Base-by-base conservation (phyloP, 176 grass and related monocot species). In the Oryza rufipogon region DNA sequence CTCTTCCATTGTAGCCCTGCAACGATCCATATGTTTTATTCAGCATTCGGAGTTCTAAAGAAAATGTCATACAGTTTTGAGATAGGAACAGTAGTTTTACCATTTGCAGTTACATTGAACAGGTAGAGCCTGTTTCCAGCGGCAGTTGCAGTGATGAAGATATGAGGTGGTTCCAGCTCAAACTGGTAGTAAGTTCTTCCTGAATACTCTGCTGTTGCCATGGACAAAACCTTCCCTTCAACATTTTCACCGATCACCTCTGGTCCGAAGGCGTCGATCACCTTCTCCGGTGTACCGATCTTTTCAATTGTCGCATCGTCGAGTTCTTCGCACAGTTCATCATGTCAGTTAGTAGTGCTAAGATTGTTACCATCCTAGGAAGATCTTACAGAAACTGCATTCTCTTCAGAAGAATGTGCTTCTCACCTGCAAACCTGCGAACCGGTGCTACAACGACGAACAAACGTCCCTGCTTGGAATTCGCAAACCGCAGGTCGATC, bases 1-100 rank as follows among this genome's bases (percentile, higher is more conserved):
- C 91, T 98, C 91, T 98, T 99, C 93, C 96, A 99, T 79, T 96
- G 96, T 41, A 98, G 84, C 63, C 96, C 96, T 98, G 80, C 65
- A 87, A 47, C 66, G 44, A 30, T 48, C 41, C 25, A 56, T 0
- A 65, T 26, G 16, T 63, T 5, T 12, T 81, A 4, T 14, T 87
- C 36, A 86, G 11, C 23, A 72, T 64, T 3, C 15, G 12, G 34
- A 2, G 9, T 61, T 32, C 6, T 9, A 20, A 34, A 45, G 4
- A 48, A 48, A 79, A 70, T 32, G 52, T 0, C 5, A 20, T 45
- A 16, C 1, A 2, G 9, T 78, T 72, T 54, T 61, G 51, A 26
- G 33, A 17, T 20, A 19, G 28, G 60, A 56, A 65, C 10, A 42
- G 71, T 73, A 16, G 6, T n/a, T 54, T 77, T 87, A 98, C 96